Conservation (phyloP, 164 flowering plant genomes). For the Vitis riparia region DNA sequence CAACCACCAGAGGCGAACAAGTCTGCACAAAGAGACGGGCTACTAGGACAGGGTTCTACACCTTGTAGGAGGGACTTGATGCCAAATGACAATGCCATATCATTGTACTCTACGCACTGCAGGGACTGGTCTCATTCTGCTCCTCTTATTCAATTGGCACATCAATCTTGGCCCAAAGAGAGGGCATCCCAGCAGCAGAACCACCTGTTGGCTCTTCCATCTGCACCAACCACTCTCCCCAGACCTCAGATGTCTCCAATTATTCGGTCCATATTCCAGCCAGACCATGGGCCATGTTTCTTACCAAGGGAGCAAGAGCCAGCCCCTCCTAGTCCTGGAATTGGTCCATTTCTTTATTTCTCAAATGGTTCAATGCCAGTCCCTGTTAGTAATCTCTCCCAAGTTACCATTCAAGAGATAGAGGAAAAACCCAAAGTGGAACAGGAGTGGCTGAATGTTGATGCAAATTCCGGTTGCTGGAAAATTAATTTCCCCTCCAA, state of each 20-base stretch:
- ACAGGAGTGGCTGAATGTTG: conserved; percentile 50
- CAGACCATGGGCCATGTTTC: conserved; percentile 2
- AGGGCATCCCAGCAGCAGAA: conserved; percentile 9
- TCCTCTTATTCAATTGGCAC: background rate
- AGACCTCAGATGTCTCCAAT: conserved; percentile 8
- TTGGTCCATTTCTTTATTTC: conserved; percentile 9
- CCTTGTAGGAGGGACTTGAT: background rate
- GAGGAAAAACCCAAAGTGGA: conserved; percentile 38
- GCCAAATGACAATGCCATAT: conserved; percentile 3
- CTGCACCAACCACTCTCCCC: background rate
- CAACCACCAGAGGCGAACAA: conserved; percentile 7
- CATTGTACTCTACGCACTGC: conserved; percentile 4
- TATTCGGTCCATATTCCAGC: conserved; percentile 5
- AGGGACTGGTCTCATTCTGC: background rate
- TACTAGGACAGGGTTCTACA: background rate
- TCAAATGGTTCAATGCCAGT: conserved; percentile 9
- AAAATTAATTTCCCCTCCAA: background rate
- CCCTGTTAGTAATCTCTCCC: conserved; percentile 13
- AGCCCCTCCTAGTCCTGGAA: background rate
- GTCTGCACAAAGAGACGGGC: conserved; percentile 1
- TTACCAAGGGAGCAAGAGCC: conserved; percentile 10
- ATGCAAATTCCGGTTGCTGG: conserved; percentile 7
- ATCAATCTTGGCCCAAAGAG: conserved; percentile 4
- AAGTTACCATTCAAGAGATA: conserved; percentile 34
- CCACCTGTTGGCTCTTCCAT: conserved; percentile 11